Conservation (phyloP, 2,329 filamentous ascomycete species). For the Clarireedia paspali region DNA sequence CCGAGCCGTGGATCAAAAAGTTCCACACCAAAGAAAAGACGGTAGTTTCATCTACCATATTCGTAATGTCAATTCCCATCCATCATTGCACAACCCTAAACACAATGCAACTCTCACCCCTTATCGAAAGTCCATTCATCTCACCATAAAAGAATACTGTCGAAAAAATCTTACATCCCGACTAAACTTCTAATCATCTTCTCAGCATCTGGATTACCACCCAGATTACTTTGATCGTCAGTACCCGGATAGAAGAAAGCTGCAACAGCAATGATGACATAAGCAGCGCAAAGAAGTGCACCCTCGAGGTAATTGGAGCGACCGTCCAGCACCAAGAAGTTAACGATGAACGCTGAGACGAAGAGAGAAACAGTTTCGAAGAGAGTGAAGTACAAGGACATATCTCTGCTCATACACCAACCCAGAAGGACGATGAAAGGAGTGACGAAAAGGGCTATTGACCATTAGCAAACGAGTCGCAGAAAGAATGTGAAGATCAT, state of each 20-base stretch:
- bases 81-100: too few relatives aligned
- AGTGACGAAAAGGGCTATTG: conserved; percentile 54
- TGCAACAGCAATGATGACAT: conserved; percentile 59
- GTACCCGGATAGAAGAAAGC: conserved; percentile 58
- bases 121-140: background rate
- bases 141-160: background rate
- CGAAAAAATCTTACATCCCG: background rate
- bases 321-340: conserved; percentile 79
- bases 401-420: conserved; percentile 61
- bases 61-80: too few relatives aligned
- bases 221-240: conserved; percentile 37
- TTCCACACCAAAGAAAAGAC: too few relatives aligned
- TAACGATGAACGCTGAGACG: conserved; percentile 76
- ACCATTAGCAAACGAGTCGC: background rate
- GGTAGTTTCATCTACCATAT: too few relatives aligned
- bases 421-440: conserved; percentile 63
- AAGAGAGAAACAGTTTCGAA: conserved; percentile 88
- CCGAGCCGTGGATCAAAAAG: too few relatives aligned
- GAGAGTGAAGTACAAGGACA: conserved; percentile 77
- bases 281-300: conserved; percentile 57
- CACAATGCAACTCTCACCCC: too few relatives aligned
- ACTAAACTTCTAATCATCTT: conserved; percentile 15
- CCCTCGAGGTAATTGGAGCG: conserved; percentile 84
- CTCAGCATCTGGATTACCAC: conserved; percentile 24
- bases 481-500: background rate